A percentile compares a stretch with the other conserved stretches of the same genome.
These are phyloP conservation scores for Diplocarpon mali DNA, from an alignment of 2,329 filamentous ascomycete genomes.

Conservation along the genomic window DNA sequence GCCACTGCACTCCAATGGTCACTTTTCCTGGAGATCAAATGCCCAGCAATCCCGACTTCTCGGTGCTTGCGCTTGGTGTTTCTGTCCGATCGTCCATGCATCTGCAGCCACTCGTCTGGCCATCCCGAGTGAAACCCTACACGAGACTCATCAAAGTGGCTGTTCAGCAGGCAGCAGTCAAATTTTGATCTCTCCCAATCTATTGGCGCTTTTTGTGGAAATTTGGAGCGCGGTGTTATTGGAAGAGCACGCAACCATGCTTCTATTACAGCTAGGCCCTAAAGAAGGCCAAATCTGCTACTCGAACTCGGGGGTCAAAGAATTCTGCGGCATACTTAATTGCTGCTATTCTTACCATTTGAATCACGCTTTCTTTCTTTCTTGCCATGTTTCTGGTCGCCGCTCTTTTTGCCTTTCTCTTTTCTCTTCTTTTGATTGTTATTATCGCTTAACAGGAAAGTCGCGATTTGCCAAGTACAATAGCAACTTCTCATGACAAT, in stretches of 20 bases:
- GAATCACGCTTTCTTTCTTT: not conserved
- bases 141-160: not conserved
- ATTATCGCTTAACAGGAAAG: slow-evolving; percentile 1
- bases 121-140: not conserved
- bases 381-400: not conserved
- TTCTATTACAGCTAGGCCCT: not conserved
- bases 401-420: not conserved
- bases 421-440: not conserved
- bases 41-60: not conserved
- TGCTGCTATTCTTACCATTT: not conserved
- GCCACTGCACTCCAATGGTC: not conserved
- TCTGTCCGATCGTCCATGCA: not conserved
- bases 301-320: slow-evolving; percentile 1
- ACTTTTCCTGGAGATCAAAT: not conserved
- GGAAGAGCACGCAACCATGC: not conserved
- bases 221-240: not conserved
- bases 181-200: not conserved
- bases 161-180: not conserved
- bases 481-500: slow-evolving; percentile 1
- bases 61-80: not conserved
- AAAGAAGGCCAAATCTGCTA: not conserved
- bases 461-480: not conserved
- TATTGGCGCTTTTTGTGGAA: not conserved
- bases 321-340: not conserved
- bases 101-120: slow-evolving; percentile 2